Conservation (phyloP, 371 early-diverging fungal genomes). For the Mortierella sp. region DNA sequence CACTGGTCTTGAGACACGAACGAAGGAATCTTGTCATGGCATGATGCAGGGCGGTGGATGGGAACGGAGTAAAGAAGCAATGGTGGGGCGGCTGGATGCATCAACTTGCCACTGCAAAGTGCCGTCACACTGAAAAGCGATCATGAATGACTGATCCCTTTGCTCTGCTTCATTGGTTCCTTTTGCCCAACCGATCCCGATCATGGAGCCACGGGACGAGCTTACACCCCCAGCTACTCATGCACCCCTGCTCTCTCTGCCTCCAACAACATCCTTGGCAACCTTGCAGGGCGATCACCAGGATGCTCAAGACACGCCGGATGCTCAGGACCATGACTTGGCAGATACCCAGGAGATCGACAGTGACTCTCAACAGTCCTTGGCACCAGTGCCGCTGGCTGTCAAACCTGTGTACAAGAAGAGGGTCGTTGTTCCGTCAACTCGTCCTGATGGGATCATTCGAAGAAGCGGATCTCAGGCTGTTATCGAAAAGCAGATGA, state of each 20-base stretch:
- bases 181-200: too few relatives aligned
- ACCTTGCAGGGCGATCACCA: background rate
- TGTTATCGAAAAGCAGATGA: constrained; percentile 7
- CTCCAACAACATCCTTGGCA: background rate
- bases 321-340: background rate
- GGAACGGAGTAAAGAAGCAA: too few relatives aligned
- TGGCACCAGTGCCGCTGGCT: constrained; percentile 21
- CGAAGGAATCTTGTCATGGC: too few relatives aligned
- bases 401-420: constrained; percentile 34
- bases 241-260: background rate
- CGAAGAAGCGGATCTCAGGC: constrained; percentile 11
- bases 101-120: too few relatives aligned
- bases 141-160: background rate
- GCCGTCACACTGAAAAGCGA: too few relatives aligned
- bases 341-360: background rate
- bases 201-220: background rate
- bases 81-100: too few relatives aligned
- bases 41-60: too few relatives aligned
- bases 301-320: background rate
- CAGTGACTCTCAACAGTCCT: background rate
- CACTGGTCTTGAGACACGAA: too few relatives aligned
- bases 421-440: constrained; percentile 4
- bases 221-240: background rate
- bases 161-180: background rate
- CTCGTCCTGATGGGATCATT: constrained; percentile 20